phyloP scores from a whole-genome alignment of 2,329 filamentous ascomycete genomes.

The Aspergillus bombycis region DNA sequence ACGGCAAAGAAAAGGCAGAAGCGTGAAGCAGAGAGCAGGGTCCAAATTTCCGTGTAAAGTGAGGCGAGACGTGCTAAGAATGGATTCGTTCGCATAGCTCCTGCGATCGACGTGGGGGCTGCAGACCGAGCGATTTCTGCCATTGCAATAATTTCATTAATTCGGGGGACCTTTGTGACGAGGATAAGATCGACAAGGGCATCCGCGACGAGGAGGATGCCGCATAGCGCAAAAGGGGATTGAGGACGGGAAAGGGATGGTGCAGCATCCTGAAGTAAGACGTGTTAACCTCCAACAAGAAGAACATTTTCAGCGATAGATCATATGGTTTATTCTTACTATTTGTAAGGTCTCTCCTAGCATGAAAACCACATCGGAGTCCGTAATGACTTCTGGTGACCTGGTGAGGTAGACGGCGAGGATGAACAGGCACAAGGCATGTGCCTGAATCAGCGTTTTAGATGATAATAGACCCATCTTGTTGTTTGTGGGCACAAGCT shows the following conservation, averaged over 20 bases:
- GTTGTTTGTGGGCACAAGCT: neutral
- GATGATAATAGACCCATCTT: slow-evolving; percentile 81
- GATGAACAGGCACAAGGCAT: slow-evolving; percentile 83
- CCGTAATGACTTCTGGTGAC: slow-evolving; percentile 70
- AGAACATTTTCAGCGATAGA: neutral
- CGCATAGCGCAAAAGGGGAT: slow-evolving; percentile 67
- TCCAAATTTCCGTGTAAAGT: slow-evolving; percentile 45
- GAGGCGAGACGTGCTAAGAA: slow-evolving; percentile 31
- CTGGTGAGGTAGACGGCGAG: slow-evolving; percentile 82
- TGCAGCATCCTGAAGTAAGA: slow-evolving; percentile 49
- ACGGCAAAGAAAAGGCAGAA: slow-evolving; percentile 42
- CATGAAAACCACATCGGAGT: slow-evolving; percentile 79
- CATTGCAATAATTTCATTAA: slow-evolving; percentile 70
- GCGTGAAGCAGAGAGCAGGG: slow-evolving; percentile 36
- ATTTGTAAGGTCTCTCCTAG: slow-evolving; percentile 83
- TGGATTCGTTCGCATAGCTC: slow-evolving; percentile 26
- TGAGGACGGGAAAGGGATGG: slow-evolving; percentile 69
- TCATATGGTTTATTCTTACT: slow-evolving; percentile 52
- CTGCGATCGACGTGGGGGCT: slow-evolving; percentile 21
- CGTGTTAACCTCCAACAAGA: slow-evolving; percentile 10
- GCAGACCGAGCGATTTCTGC: slow-evolving; percentile 63
- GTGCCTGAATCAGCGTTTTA: slow-evolving; percentile 76
- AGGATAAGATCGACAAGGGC: slow-evolving; percentile 67
- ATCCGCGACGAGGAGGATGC: slow-evolving; percentile 72
- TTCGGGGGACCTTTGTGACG: slow-evolving; percentile 58